Percentiles rank a stretch among this genome's conserved stretches.
Conservation (phyloP, 805 yeast species). For the Suhomyces kilbournensis region DNA sequence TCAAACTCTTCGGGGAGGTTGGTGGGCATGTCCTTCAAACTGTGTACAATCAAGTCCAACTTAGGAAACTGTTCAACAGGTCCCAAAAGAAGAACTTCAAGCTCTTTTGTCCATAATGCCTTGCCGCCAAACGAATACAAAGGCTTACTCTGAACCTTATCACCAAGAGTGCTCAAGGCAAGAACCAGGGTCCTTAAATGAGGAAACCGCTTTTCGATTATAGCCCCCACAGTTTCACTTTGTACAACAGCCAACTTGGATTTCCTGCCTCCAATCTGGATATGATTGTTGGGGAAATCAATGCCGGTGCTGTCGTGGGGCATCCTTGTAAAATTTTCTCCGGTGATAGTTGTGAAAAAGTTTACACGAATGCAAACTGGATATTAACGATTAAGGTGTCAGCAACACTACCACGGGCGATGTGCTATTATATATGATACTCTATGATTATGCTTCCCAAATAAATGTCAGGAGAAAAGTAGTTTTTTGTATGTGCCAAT, state of each 20-base stretch:
- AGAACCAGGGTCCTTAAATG: conserved; percentile 68
- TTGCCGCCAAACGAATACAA: conserved; percentile 95
- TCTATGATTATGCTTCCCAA: neutral
- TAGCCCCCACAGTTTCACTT: conserved; percentile 65
- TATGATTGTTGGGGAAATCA: conserved; percentile 26
- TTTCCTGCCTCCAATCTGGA: conserved; percentile 82
- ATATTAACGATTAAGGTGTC: neutral
- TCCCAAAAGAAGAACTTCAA: conserved; percentile 72
- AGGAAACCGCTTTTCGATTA: conserved; percentile 60
- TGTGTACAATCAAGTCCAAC: conserved; percentile 88
- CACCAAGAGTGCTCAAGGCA: conserved; percentile 86
- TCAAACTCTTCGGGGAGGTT: conserved; percentile 84
- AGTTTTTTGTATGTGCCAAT: neutral
- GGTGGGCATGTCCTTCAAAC: conserved; percentile 92
- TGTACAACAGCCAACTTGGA: conserved; percentile 86
- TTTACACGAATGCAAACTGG: neutral
- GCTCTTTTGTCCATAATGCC: conserved; percentile 92
- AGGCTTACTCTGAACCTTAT: conserved; percentile 80
- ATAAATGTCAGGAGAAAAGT: neutral
- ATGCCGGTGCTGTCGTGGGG: conserved; percentile 3
- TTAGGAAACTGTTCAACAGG: conserved; percentile 60
- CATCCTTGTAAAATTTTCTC: neutral
- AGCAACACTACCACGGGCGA: neutral
- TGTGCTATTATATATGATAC: neutral
- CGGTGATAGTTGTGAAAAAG: neutral